Evolutionary conservation across 2,329 filamentous ascomycete species (phyloP).

Genomic region (Ophiosphaerella korrae): DNA sequence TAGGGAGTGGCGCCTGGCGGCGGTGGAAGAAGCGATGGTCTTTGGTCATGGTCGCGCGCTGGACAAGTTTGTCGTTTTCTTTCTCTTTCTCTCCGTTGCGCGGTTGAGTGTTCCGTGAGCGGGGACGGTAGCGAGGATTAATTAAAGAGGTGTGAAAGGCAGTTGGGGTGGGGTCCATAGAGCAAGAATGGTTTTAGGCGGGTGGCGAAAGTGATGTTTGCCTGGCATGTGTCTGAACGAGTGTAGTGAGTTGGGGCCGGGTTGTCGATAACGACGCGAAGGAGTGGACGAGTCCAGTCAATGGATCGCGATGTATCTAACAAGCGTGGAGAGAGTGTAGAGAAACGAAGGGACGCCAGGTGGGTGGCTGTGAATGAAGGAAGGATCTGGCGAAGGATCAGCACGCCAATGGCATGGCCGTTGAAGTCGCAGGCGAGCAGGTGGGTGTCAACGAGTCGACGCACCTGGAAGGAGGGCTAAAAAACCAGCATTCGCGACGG

Average conservation of each 20-base stretch:
- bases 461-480: slow-evolving; percentile 37
- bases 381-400: slow-evolving; percentile 34
- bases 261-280: slow-evolving; percentile 25
- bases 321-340: slow-evolving; percentile 36
- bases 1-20: slow-evolving; percentile 25
- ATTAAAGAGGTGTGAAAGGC: slow-evolving; percentile 31
- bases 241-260: slow-evolving; percentile 30
- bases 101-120: slow-evolving; percentile 15
- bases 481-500: slow-evolving; percentile 37
- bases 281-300: slow-evolving; percentile 47
- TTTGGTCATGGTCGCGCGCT: slow-evolving; percentile 32
- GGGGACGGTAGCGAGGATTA: slow-evolving; percentile 30
- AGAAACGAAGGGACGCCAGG: slow-evolving; percentile 51
- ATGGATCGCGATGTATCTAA: slow-evolving; percentile 33
- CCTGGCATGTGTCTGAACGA: slow-evolving; percentile 37
- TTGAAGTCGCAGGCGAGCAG: slow-evolving; percentile 17
- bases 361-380: slow-evolving; percentile 37
- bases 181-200: slow-evolving; percentile 19
- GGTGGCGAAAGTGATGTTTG: slow-evolving; percentile 26
- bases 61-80: slow-evolving; percentile 21
- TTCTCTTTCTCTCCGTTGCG: slow-evolving; percentile 5
- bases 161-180: slow-evolving; percentile 37
- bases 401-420: slow-evolving; percentile 25
- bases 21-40: slow-evolving; percentile 43
- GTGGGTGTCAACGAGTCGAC: slow-evolving; percentile 10